Percentiles rank a stretch among this genome's conserved stretches.
Evolutionary conservation across 345 rosid genomes (phyloP).

Genomic region (Syzygium aqueum): DNA sequence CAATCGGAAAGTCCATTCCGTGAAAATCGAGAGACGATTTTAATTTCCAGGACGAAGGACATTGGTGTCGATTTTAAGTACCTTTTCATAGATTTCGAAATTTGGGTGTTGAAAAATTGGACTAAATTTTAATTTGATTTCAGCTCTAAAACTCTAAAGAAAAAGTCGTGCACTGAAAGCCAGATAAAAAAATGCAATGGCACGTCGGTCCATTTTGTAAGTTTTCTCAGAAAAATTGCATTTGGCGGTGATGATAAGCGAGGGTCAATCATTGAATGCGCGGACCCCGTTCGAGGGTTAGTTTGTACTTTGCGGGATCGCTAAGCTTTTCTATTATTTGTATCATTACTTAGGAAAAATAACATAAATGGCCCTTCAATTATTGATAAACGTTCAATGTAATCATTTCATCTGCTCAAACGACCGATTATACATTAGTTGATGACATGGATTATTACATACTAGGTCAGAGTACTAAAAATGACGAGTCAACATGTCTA

Average conservation of each 20-base stretch:
- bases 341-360: background rate
- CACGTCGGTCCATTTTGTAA: background rate
- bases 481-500: background rate
- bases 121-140: background rate
- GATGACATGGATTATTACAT: background rate
- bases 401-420: background rate
- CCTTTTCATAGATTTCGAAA: background rate
- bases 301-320: background rate
- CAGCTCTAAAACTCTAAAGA: background rate
- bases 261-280: background rate
- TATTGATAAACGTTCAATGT: accelerated
- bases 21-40: background rate
- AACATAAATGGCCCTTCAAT: background rate
- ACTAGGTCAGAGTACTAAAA: background rate
- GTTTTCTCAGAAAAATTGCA: accelerated
- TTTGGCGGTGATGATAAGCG: background rate
- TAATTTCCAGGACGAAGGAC: background rate
- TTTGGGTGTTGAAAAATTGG: background rate
- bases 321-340: background rate
- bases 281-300: background rate
- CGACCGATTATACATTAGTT: background rate
- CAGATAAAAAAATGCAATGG: background rate
- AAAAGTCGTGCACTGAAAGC: background rate
- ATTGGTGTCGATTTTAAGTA: background rate
- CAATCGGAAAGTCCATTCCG: background rate